Base-by-base conservation (phyloP, 176 grass and related monocot genomes). In the Musa acuminata region DNA sequence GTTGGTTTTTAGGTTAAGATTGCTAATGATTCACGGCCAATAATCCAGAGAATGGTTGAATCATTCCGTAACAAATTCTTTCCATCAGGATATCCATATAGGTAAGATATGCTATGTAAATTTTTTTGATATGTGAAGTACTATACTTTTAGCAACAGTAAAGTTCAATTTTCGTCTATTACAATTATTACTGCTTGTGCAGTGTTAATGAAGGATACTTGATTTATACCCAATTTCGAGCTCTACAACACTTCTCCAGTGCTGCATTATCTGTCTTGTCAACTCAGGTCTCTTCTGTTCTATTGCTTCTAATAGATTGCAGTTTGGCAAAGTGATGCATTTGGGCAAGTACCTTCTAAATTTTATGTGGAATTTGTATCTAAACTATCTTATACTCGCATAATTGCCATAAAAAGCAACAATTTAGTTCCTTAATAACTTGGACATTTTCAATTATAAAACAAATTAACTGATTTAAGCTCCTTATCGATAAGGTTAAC, bases 31-130 rank as follows among this genome's bases (percentile, higher is more conserved):
- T 79, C 82, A 16, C 85, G 95, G 79, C 84, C 81, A 27, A 62
- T 84, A 60, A 59, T 91, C 81, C 88, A 94, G 27, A 99, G 84
- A 81, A 35, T 99, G 27, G 84, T 91, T 43, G 86, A 94, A 77
- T 91, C 86, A 63, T 94, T 99, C 81, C 80, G 91, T 73, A 99
- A 89, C 82, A 99, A 89, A 71, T 91, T 99, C 74, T 98, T 99
- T 53, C 95, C 95, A 23, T 99, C 88, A 52, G 95, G 95, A 24
- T 94, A 99, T 85, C 88, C 95, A 59, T 89, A 89, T 83, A 99
- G 91, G 95, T 99, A 35, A 65, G 48, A 69, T 65, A 67, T 13
- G 54, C 48, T 48, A 11, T 83, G 13, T 19, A 5, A 80, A 35
- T 29, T 13, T 53, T 22, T 51, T 64, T 49, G 27, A 51, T 50